phyloP scores from a whole-genome alignment of 2,329 filamentous ascomycete genomes.

The Zarea fungicola region DNA sequence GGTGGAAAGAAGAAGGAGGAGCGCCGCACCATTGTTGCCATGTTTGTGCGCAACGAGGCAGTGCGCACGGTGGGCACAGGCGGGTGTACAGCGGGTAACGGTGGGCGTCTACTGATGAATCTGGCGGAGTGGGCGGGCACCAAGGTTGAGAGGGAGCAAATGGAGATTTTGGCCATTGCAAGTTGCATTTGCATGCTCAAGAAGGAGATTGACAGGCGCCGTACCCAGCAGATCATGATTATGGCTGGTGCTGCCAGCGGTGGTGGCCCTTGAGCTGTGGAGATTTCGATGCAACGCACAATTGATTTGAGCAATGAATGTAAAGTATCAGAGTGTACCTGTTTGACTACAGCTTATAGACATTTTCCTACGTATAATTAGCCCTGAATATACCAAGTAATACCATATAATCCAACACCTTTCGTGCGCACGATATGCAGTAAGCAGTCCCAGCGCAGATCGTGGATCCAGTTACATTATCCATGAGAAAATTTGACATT shows the following conservation, averaged over 20 bases:
- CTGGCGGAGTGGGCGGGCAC: slow-evolving; percentile 29
- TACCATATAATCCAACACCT: too few species aligned
- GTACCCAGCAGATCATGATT: slow-evolving; percentile 44
- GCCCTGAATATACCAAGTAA: neutral
- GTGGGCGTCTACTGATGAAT: slow-evolving; percentile 43
- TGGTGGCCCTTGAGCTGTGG: slow-evolving; percentile 9
- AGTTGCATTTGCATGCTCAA: slow-evolving; percentile 59
- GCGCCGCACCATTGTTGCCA: slow-evolving; percentile 31
- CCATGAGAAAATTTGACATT: too few species aligned
- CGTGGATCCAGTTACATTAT: too few species aligned
- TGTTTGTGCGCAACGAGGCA: slow-evolving; percentile 37
- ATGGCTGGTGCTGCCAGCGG: slow-evolving; percentile 30
- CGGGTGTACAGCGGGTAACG: slow-evolving; percentile 41
- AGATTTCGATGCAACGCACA: too few species aligned
- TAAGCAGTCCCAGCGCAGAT: too few species aligned
- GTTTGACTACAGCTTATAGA: too few species aligned
- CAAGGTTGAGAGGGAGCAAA: slow-evolving; percentile 31
- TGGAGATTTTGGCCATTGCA: slow-evolving; percentile 48
- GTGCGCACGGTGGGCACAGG: slow-evolving; percentile 35
- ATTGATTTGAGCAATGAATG: too few species aligned
- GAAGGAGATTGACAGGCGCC: slow-evolving; percentile 57
- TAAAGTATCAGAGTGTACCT: too few species aligned
- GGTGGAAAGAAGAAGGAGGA: slow-evolving; percentile 25
- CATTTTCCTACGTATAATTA: neutral
- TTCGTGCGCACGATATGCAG: too few species aligned